A percentile compares a stretch with the other conserved stretches of the same genome.
Evolutionary conservation across 2,329 filamentous ascomycete genomes (phyloP).

Genomic region (Dactylellina cionopaga): DNA sequence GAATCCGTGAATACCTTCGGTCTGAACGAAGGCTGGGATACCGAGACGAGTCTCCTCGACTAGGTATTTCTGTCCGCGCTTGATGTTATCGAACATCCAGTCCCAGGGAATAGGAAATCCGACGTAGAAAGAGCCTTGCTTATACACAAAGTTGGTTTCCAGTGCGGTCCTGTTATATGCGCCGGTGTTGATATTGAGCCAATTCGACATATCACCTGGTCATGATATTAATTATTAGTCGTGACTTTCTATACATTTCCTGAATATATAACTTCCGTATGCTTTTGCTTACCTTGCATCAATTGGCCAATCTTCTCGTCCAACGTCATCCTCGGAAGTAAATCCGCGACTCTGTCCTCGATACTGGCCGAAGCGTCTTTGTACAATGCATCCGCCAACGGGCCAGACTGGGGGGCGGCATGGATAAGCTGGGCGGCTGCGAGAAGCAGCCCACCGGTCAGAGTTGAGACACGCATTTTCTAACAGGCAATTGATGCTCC

Average conservation of each 20-base stretch:
- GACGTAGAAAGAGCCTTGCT: conserved; percentile 77
- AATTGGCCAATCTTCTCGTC: conserved; percentile 78
- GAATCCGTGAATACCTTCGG: conserved; percentile 77
- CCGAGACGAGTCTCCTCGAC: conserved; percentile 73
- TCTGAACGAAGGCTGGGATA: conserved; percentile 78
- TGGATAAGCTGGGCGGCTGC: conserved; percentile 30
- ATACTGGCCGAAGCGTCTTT: conserved; percentile 61
- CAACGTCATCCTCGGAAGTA: conserved; percentile 77
- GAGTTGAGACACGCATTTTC: conserved; percentile 48
- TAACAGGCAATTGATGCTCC: conserved; percentile 34
- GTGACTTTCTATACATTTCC: not conserved
- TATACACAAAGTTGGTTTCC: conserved; percentile 72
- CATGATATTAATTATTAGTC: conserved; percentile 55
- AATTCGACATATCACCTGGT: conserved; percentile 73
- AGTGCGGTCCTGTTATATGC: conserved; percentile 75
- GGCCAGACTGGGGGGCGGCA: conserved; percentile 33
- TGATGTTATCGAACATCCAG: conserved; percentile 71
- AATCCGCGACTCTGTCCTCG: conserved; percentile 73
- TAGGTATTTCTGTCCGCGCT: conserved; percentile 75
- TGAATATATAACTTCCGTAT: not conserved
- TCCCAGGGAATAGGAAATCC: conserved; percentile 73
- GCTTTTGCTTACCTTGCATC: conserved; percentile 65
- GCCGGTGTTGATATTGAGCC: conserved; percentile 75
- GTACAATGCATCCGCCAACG: conserved; percentile 32
- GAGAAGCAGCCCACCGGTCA: conserved; percentile 43